Evolutionary conservation across 1,284 basidiomycete genomes (phyloP), one percentile per base, ranked within the genome.

Genomic region (Apiotrichum gracile): DNA sequence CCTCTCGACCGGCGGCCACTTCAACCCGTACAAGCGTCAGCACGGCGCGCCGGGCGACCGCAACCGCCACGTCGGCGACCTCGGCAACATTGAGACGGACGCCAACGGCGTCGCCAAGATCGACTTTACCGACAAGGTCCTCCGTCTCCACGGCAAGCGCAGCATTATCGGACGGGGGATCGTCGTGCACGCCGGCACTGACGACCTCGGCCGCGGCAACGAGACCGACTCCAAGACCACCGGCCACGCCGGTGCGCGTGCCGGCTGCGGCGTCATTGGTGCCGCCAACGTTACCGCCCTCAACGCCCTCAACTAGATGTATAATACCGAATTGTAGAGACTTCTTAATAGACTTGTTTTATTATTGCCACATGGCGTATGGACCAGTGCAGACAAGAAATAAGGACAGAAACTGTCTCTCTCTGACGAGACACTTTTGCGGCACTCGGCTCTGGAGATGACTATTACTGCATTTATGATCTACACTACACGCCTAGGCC

Each of bases 161-260:
- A 46, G 37, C 31, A 47, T 58, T 31, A n/a, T 54, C 9, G 52
- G 52, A 13, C 52, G 49, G 27, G 56, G 44, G 8, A 27, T 57
- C 24, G 55, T 57, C n/a, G 46, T 58, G 24, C 57, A 58, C 47
- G 38, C 37, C 22, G 57, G 52, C 47, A 37, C 24, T 21, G 57
- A 58, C 47, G 57, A 58, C 47, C 50, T 54, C 21, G 57, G 57
- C n/a, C 46, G 25, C n/a, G 57, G 57, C 43, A 33, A 34, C 42
- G 22, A 47, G 21, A 17, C 42, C 43, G 52, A 54, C 52, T 54
- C 52, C 19, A 49, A 49, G 47, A 54, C 43, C 5, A 54, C 57
- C 4, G 57, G 57, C 35, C 42, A 54, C 47, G 57, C 57, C 21
- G 57, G 57, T 34, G 38, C 47, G 25, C 57, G 57, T 31, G 47